These are phyloP conservation scores for Pythium pyrilobum DNA, from an alignment of 352 stramenopile genomes.

Conservation along the genomic window DNA sequence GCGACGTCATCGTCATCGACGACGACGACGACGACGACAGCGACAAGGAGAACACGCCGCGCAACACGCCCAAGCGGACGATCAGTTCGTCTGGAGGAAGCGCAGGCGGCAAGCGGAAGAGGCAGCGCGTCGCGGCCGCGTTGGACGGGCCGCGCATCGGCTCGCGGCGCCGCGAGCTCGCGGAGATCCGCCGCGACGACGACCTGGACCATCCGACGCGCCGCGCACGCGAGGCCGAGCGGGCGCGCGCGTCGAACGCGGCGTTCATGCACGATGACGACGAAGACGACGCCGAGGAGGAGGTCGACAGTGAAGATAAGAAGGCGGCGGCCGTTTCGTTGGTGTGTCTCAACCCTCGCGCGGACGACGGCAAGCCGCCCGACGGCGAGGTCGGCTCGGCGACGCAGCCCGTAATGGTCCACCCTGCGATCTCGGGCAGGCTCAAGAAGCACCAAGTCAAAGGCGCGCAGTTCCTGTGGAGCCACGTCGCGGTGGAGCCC, in stretches of 20 bases:
- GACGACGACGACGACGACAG: no score
- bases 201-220: slow-evolving; percentile 63
- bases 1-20: no score
- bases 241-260: slow-evolving; percentile 33
- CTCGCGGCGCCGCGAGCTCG: slow-evolving; percentile 61
- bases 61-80: no score
- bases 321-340: slow-evolving; percentile 20
- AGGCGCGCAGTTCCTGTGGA: slow-evolving; percentile 66
- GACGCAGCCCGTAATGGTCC: slow-evolving; percentile 58
- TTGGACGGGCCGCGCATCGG: no score
- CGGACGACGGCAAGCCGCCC: slow-evolving; percentile 33
- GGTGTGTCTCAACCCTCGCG: slow-evolving; percentile 56
- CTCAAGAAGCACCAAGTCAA: slow-evolving; percentile 80
- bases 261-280: slow-evolving; percentile 8
- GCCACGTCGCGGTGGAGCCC: slow-evolving; percentile 48
- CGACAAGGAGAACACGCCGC: no score
- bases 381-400: slow-evolving; percentile 37
- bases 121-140: no score
- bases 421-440: slow-evolving; percentile 50
- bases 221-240: slow-evolving; percentile 56
- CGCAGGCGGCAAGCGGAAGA: no score
- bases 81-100: no score
- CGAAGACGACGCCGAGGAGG: slow-evolving; percentile 4
- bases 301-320: not conserved
- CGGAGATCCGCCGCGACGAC: slow-evolving; percentile 56